Evolutionary conservation across 352 stramenopile species (phyloP).

Genomic region (Globisporangium recalcitrans): DNA sequence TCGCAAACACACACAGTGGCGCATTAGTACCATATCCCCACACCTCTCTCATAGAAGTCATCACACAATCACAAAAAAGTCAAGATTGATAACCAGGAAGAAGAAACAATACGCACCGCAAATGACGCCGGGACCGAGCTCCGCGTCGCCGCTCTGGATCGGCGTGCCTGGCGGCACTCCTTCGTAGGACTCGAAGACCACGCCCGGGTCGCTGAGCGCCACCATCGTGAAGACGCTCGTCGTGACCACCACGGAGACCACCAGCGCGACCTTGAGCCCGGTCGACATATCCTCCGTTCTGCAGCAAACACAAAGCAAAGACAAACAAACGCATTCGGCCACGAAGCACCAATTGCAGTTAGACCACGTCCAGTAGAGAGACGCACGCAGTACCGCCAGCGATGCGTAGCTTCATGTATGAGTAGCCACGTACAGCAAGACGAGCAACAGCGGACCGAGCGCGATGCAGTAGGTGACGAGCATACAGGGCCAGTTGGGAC

Average conservation of each 20-base stretch:
- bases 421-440: conserved; percentile 40
- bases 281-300: conserved; percentile 33
- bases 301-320: background rate
- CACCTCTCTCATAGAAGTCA: background rate
- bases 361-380: background rate
- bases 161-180: conserved; percentile 14
- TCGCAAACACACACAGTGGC: background rate
- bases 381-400: too few species aligned
- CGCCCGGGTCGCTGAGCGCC: conserved; percentile 68
- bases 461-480: conserved; percentile 68
- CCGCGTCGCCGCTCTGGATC: conserved; percentile 19
- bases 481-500: conserved; percentile 70
- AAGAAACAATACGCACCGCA: conserved; percentile 39
- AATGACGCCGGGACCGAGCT: conserved; percentile 50
- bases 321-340: background rate
- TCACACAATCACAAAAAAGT: background rate
- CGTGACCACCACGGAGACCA: conserved; percentile 48
- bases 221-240: conserved; percentile 72
- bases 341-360: background rate
- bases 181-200: conserved; percentile 52
- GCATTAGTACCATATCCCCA: conserved; percentile 4
- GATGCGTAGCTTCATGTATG: too few species aligned
- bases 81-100: background rate
- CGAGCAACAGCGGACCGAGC: conserved; percentile 45
- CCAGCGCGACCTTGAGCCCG: conserved; percentile 40